Base-by-base conservation (phyloP, 352 stramenopile genomes). In the Pelagophyceae sp. region DNA sequence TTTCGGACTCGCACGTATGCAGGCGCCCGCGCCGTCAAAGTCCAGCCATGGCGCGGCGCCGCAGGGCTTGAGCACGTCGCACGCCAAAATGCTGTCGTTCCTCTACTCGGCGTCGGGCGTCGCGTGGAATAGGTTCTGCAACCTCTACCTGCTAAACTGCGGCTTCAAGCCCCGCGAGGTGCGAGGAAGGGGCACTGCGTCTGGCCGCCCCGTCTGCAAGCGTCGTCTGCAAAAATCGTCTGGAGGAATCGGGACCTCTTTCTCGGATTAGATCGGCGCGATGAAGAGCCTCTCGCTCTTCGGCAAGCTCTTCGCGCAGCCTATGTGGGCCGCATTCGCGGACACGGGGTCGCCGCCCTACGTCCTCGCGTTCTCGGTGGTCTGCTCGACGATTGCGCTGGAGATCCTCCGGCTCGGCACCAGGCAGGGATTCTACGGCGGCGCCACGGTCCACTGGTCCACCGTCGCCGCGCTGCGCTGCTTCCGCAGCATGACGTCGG, bases 61-160 rank as follows among this genome's bases (percentile, higher is more conserved):
- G 45, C 45, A 11, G 45, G 11, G 45, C 35, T n/a, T 74, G 35
- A 32, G 35, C 35, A 74, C 67, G 37, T 2, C 23, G 1, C 17
- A 74, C 37, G 67, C 67, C 2, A 74, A 74, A n/a, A 1, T 74
- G 1, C 38, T 74, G 15, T 37, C 20, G 25, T 74, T 74, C n/a
- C 3, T 2, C 15, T 74, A 74, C 67, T 58, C 35, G 35, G 67
- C 20, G 27, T 58, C 35, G 35, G 29, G 33, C 17, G 67, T 74
- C 17, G 19, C 67, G 2, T 74, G 67, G 67, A 74, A 74, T 37
- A 11, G 67, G 15, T 74, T 74, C 67, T 74, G 67, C 67, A 35
- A 3, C 27, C 11, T 74, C 1, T 74, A 37, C 11, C 29, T 74
- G 2, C 67, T 74, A 19, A 74, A 74, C 23, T 54, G 67, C 38